Percentiles rank a stretch among this genome's conserved stretches.
These are phyloP conservation scores for Exophiala mesophila DNA, from an alignment of 2,329 filamentous ascomycete species.

Conservation along the genomic window DNA sequence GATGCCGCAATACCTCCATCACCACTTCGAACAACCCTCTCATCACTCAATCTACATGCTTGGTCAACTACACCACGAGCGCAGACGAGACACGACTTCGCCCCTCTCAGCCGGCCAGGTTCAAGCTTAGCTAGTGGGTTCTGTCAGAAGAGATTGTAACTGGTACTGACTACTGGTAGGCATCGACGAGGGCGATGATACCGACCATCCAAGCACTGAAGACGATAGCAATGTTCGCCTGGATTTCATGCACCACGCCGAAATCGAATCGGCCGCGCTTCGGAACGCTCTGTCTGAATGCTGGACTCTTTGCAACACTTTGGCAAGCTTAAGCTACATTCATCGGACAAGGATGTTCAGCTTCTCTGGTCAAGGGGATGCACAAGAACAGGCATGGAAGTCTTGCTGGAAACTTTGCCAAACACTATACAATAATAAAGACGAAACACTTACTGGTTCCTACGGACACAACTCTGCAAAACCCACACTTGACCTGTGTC, in stretches of 20 bases:
- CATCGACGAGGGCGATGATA: constrained; percentile 32
- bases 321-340: constrained; percentile 77
- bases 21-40: constrained; percentile 23
- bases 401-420: constrained; percentile 92
- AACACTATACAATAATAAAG: constrained; percentile 74
- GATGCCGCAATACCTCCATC: constrained; percentile 23
- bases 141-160: no score
- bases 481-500: constrained; percentile 76
- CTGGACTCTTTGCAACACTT: constrained; percentile 89
- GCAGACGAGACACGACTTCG: constrained; percentile 29
- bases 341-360: constrained; percentile 76
- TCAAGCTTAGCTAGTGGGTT: constrained; percentile 34
- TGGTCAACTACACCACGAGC: constrained; percentile 26
- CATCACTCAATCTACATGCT: constrained; percentile 21
- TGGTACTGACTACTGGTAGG: constrained; percentile 15
- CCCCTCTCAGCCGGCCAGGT: constrained; percentile 28
- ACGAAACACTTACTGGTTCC: constrained; percentile 64
- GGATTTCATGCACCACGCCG: constrained; percentile 44
- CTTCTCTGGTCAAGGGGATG: constrained; percentile 67
- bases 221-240: constrained; percentile 13
- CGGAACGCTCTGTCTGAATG: constrained; percentile 76
- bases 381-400: constrained; percentile 86
- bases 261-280: constrained; percentile 60
- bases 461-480: constrained; percentile 43
- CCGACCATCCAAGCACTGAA: constrained; percentile 27